These are phyloP conservation scores for Curvularia lunata DNA, from an alignment of 2,329 filamentous ascomycete genomes.

Conservation along the genomic window DNA sequence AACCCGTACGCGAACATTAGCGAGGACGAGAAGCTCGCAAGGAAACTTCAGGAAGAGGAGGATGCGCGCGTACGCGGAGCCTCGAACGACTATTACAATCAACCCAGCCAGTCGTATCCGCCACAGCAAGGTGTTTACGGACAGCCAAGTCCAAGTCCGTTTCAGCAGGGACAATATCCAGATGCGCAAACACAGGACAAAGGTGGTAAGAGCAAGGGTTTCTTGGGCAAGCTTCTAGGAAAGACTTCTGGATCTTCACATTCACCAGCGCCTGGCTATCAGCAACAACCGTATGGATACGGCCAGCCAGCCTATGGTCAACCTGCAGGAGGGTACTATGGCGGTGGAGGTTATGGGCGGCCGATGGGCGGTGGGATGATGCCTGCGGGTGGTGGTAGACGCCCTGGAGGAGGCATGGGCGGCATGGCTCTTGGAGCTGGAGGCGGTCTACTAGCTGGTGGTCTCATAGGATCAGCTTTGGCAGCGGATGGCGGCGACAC, in stretches of 20 bases:
- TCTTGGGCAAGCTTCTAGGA: constrained; percentile 61
- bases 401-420: constrained; percentile 64
- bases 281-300: constrained; percentile 32
- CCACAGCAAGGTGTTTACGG: constrained; percentile 31
- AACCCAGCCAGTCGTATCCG: constrained; percentile 16
- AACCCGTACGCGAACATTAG: constrained; percentile 70
- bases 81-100: constrained; percentile 54
- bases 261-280: constrained; percentile 53
- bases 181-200: constrained; percentile 35
- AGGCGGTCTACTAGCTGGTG: constrained; percentile 80
- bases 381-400: constrained; percentile 16
- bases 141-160: constrained; percentile 33
- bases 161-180: constrained; percentile 19
- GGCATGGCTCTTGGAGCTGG: constrained; percentile 80
- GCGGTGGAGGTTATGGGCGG: constrained; percentile 43
- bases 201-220: constrained; percentile 48
- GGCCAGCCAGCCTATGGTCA: constrained; percentile 18
- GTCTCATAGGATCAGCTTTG: constrained; percentile 71
- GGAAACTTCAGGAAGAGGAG: constrained; percentile 83
- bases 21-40: constrained; percentile 76
- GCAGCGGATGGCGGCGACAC: constrained; percentile 44
- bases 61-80: constrained; percentile 62
- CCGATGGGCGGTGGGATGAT: constrained; percentile 53
- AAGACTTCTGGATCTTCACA: constrained; percentile 48
- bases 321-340: constrained; percentile 17